Evolutionary conservation across 192 early-diverging fungal genomes (phyloP), one percentile per base, ranked within the genome.

Genomic region (Coemansia erecta): DNA sequence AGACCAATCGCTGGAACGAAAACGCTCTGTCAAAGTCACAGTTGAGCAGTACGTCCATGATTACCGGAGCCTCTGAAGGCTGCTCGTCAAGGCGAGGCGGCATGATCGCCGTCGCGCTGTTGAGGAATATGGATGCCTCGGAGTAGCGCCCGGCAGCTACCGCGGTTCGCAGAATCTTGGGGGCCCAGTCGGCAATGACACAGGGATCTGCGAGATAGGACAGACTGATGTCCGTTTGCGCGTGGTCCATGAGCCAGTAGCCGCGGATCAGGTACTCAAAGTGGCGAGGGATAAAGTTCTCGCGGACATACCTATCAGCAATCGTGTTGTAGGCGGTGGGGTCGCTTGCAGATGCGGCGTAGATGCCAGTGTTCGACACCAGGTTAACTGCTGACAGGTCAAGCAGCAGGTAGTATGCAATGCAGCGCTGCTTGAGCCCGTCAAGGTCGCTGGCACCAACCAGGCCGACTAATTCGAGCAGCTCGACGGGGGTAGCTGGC

Each of bases 181-280:
- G 42, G 19, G 73, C 62, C 73, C 73, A 77, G 60, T 76, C 73
- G 5, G 73, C 73, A 23, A 67, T 59, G 13, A 81, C 79, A 21
- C 70, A 54, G 15, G 79, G 73, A 17, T 81, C 69, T 1, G 73
- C 56, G 18, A 81, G 70, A 31, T 65, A 72, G 3, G 73, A 48
- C 15, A 81, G 48, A 14, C 65, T 60, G 10, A 52, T 56, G 4
- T 46, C 48, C 1, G 52, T 56, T 31, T 77, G 69, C 1, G 53
- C 69, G n/a, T 81, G 79, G 52, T 81, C 79, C 63, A 81, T 58
- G 63, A 75, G 55, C 79, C 79, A 81, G 56, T 77, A 81, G 17
- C 73, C 79, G 9, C 68, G 67, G 51, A 77, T 64, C 45, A 77
- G 52, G 39, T 62, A 66, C 60, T 58, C 66, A 59, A 77, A 77